Base-by-base conservation (phyloP, 2,329 filamentous ascomycete genomes). In the Claviceps maximensis region DNA sequence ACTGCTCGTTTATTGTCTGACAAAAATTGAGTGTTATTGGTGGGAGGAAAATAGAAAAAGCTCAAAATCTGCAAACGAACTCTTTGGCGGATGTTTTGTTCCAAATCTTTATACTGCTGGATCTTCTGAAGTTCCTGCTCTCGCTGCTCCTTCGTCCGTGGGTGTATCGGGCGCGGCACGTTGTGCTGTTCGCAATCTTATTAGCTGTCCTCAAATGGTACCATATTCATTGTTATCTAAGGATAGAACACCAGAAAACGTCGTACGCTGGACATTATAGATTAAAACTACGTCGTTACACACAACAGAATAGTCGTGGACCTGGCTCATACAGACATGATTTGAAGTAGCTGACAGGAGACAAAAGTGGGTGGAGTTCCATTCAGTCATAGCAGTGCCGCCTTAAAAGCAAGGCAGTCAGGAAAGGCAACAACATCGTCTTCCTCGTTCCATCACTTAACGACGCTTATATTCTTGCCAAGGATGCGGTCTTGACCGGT, bases 61-160 rank as follows among this genome's bases (percentile, higher is more conserved):
- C 21, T 12, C 10, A 15, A 3, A 5, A 10, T 21, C 25, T 46
- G 19, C 13, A 3, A 31, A 13, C 53, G 56, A 23, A 45, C 57
- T 51, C 50, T 56, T 50, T 63, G 45, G 23, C 79, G 78, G 40
- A 91, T 79, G 51, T 78, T 68, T 50, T 76, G 71, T 56, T 88
- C 85, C 46, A 94, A 72, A 15, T 77, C 71, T 58, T 78, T 82
- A 68, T 94, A 93, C 57, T 80, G 76, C 53, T 75, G 71, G 62
- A 94, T 93, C 66, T 84, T 83, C 59, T 79, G 76, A 53, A 80
- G 74, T 67, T 91, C 87, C 66, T 81, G 79, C 58, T 79, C 74
- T 54, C 78, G 77, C 62, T 84, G 79, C 62, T 86, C 79, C 59
- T 84, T 81, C 59, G 84, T 83, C 58, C 76, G 75, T 60, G 58